These are phyloP conservation scores for Puccinia novopanici DNA, from an alignment of 1,284 basidiomycete species.

Conservation along the genomic window DNA sequence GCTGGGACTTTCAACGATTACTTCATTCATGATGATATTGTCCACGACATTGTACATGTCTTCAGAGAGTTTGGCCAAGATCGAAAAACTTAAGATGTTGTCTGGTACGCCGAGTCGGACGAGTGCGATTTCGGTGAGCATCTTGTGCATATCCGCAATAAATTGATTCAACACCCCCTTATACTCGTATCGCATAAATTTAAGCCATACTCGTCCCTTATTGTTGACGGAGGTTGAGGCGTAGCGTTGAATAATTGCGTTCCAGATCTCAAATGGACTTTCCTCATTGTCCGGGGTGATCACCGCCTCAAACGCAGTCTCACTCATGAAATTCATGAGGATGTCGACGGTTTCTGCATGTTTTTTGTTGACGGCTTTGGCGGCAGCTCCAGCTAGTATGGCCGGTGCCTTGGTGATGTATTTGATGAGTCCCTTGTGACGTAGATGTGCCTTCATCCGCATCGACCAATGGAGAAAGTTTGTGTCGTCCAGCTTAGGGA, in stretches of 20 bases:
- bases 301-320: neutral
- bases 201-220: too few relatives aligned
- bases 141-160: neutral
- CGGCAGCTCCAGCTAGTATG: too few relatives aligned
- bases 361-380: neutral
- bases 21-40: slow-evolving; percentile 3
- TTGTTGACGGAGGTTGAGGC: neutral
- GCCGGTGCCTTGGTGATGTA: too few relatives aligned
- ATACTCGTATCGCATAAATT: neutral
- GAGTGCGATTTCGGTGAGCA: neutral
- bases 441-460: too few relatives aligned
- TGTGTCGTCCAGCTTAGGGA: neutral
- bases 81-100: neutral
- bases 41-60: neutral
- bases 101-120: neutral
- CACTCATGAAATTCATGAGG: neutral
- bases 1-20: too few relatives aligned
- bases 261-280: neutral
- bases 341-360: neutral
- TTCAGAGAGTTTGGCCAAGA: neutral
- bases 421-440: too few relatives aligned
- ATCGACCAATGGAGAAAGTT: too few relatives aligned
- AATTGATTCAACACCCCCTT: neutral
- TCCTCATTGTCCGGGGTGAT: neutral
- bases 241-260: neutral